Evolutionary conservation across 768 basidiomycete genomes (phyloP), one percentile per base, ranked within the genome.

Genomic region (Suillus ampliporus): DNA sequence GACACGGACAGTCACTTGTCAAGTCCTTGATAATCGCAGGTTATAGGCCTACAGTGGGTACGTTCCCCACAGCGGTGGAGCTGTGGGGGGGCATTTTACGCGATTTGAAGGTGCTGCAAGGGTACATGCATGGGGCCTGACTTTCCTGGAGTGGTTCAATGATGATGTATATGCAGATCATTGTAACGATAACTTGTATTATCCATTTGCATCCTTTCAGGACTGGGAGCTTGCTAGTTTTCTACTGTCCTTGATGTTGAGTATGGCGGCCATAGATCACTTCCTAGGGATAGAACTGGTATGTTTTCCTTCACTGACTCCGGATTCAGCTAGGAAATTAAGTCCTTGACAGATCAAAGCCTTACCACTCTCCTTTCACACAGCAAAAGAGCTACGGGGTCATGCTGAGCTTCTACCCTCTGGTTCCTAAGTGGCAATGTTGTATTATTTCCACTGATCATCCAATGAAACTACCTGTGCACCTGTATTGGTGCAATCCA

Each of bases 201-300:
- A 78, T 57, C 78, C 76, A 31, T 80, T 79, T 59, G 60, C 67
- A 8, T 67, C 69, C 23, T 58, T 64, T 13, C 53, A 63, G 0
- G 76, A 80, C 46, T 78, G 77, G 76, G 68, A 76, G 64, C 31
- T 75, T 2, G 74, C 68, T 1, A 67, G 61, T 9, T 78, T 74
- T 65, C 68, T 78, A 1, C 35, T 68, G 19, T 67, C 50, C 11
- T 73, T 70, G 5, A n/a, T 58, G 2, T n/a, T 79, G 46, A 78
- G 74, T 47, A 74, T 76, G 74, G 64, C 64, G 6, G 57, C 60
- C 8, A 71, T 76, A 5, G 65, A 75, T 26, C 57, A 68, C 26
- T 76, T 76, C 40, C 63, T 79, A 15, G 58, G 51, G 11, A 65
- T 78, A 23, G 26, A 68, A 58, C 47, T 70, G 41, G 74, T 78